Evolutionary conservation across 768 basidiomycete species (phyloP), one percentile per base, ranked within the genome.

Genomic region (Krasilnikovozyma curviuscula): DNA sequence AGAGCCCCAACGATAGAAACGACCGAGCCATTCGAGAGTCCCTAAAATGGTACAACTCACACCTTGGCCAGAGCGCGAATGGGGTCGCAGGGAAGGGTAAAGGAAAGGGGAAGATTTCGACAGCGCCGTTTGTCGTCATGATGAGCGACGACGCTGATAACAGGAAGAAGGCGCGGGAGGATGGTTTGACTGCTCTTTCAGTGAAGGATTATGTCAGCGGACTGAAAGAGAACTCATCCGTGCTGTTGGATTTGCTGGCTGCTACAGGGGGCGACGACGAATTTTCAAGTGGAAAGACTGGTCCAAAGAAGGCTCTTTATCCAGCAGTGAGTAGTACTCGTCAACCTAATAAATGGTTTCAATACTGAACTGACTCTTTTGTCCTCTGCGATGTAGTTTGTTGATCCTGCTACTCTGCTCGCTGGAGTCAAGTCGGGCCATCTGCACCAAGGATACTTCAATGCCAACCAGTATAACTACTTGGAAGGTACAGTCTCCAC

Each of bases 391-490:
- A 3, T 29, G 4, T 47, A 97, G 85, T 89, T 97, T 61, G 68
- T 93, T 14, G 70, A 86, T 0, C 69, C 73, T 8, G 70, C 77
- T 0, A 76, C 74, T 0, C 64, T 95, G 8, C 59, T 76, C 32
- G 83, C 86, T 9, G 89, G 86, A 1, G 71, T 95, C 48, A 89
- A 88, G 62, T 73, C 75, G 3, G 84, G 83, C 2, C 69, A 78
- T 34, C 72, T 89, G 3, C 75, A 85, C 58, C 85, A 95, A 66
- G 93, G 93, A 0, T 79, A 89, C 61, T 98, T 91, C 67, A 86
- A 82, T 59, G 84, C 88, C 2, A 93, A 83, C 56, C 78, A 78
- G 55, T 98, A 88, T 66, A 97, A 98, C 62, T 97, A 89, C 57
- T 71, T 95, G 13, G 91, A 95, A 81, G 91, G 88, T 7, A 81